A percentile compares a stretch with the other conserved stretches of the same genome.
These are phyloP conservation scores for Adansonia madagascariensis DNA, from an alignment of 441 rosid genomes.

Conservation along the genomic window DNA sequence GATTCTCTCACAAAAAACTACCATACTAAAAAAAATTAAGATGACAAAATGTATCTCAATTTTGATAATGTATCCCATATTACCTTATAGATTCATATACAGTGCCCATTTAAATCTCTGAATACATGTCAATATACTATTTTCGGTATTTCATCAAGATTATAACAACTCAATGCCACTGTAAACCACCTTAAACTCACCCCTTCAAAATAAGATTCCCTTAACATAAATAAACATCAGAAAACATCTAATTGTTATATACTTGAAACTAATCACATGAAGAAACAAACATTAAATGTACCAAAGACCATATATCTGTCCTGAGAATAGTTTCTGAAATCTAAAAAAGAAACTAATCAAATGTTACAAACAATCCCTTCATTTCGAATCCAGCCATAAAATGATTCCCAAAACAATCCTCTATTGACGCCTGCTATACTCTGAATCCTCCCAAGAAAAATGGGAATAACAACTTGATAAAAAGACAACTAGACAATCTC, in stretches of 20 bases:
- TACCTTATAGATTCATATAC: background rate
- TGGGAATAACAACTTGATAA: background rate
- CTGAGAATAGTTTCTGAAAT: background rate
- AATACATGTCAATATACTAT: background rate
- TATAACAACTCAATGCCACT: background rate
- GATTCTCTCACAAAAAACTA: background rate
- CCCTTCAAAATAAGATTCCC: background rate
- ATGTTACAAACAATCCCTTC: background rate
- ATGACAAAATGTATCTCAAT: background rate
- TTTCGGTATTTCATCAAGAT: background rate
- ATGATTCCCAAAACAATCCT: background rate
- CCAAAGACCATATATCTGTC: background rate
- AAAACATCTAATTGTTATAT: background rate
- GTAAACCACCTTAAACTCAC: background rate
- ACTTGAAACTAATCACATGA: slow-evolving; percentile 10
- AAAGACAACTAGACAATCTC: background rate
- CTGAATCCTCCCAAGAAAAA: background rate
- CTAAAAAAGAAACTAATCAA: slow-evolving; percentile 8
- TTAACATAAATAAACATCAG: background rate
- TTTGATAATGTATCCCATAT: background rate
- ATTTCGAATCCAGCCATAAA: background rate
- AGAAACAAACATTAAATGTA: background rate
- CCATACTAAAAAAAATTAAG: background rate
- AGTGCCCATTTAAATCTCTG: background rate
- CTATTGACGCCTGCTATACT: background rate